Evolutionary conservation across 1,139 yeast genomes (phyloP).

Genomic region (Hansenula sp.): DNA sequence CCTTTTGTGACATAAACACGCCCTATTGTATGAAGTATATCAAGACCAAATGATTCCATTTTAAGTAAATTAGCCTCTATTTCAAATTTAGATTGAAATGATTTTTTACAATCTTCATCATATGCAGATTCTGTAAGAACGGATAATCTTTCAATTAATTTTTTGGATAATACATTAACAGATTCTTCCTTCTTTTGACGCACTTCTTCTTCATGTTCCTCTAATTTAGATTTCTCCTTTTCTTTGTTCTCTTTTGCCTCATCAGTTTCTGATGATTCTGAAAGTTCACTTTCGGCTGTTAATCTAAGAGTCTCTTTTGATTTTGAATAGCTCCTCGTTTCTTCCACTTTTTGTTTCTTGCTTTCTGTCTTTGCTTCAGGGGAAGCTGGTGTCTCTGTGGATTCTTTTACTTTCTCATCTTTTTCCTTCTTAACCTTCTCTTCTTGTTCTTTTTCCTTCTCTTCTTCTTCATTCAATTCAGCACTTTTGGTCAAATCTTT

Average conservation of each 20-base stretch:
- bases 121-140: slow-evolving; percentile 83
- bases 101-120: slow-evolving; percentile 58
- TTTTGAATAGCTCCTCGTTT: background rate
- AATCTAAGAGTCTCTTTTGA: no score
- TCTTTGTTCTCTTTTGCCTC: slow-evolving; percentile 13
- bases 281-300: background rate
- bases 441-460: slow-evolving; percentile 30
- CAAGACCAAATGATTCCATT: slow-evolving; percentile 92
- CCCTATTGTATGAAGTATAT: slow-evolving; percentile 85
- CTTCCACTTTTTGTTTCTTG: background rate
- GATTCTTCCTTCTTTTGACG: slow-evolving; percentile 67
- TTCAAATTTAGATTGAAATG: slow-evolving; percentile 67
- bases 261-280: slow-evolving; percentile 13
- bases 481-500: slow-evolving; percentile 73
- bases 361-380: background rate
- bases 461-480: slow-evolving; percentile 39
- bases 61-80: slow-evolving; percentile 86
- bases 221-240: slow-evolving; percentile 52
- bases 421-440: slow-evolving; percentile 20
- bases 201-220: slow-evolving; percentile 77
- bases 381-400: background rate
- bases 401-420: slow-evolving; percentile 2
- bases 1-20: slow-evolving; percentile 69
- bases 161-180: slow-evolving; percentile 58
- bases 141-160: slow-evolving; percentile 61